Evolutionary conservation across 331 rosid species (phyloP), one percentile per base, ranked within the genome.

Genomic region (Dryas integrifolia): DNA sequence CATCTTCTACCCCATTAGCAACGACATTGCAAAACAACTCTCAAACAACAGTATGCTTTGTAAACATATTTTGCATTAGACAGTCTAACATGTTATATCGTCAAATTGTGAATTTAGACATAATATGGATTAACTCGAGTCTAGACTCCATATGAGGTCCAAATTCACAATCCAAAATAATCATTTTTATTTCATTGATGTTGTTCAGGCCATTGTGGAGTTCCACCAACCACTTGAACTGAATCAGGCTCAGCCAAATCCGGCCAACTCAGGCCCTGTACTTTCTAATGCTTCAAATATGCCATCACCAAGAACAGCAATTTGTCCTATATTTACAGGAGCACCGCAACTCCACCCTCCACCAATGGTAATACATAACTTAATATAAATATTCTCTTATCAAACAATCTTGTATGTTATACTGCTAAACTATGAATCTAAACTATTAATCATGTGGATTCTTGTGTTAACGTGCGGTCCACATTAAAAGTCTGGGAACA

Each of bases 291-390:
- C 44, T 13, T 45, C 47, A 44, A 44, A 5, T 4, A 1, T 44
- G 7, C 8, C 12, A 11, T 7, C n/a, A 16, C 65, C 46, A 6
- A 18, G 13, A 60, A 16, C 4, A 0, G n/a, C 65, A 9, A 5
- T 60, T 3, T 6, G 2, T 35, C 46, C 14, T 38, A 10, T 12
- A 5, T 21, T 14, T 38, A 0, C 4, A 38, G 12, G 21, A 60
- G 45, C 21, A 16, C 16, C 52, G 9, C 77, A 62, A 50, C 70
- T 57, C 10, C 49, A 63, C 40, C 72, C 56, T 63, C 77, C 77
- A 14, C 0, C 15, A 41, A 14, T 41, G 77, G 77, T 67, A 62
- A 67, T 4, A 67, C 18, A 52, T 14, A 26, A 5, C 9, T 6
- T 44, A 5, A 44, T 4, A 30, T 30, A 30, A 26, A 30, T 30